Base-by-base conservation (phyloP, 2,329 filamentous ascomycete species). In the Fusarium miscanthi region DNA sequence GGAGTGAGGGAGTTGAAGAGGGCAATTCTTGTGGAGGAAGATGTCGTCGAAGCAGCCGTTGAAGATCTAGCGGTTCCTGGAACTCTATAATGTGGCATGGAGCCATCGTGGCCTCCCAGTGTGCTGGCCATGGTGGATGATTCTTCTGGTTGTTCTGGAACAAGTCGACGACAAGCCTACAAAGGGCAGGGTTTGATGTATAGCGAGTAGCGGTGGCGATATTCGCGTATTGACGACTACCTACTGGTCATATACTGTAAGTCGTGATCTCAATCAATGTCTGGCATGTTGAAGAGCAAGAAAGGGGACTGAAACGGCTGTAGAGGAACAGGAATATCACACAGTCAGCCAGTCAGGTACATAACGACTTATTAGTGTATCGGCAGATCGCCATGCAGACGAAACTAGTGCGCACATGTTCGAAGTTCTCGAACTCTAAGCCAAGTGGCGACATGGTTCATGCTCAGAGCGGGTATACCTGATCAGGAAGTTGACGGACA, bases 1-100 rank as follows among this genome's bases (percentile, higher is more conserved):
- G 70, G 70, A 11, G 67, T 73, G 27, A 70, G 70, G 42, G 65
- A 63, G 46, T 69, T 69, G 43, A 69, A 70, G 17, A 70, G 70
- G 23, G 61, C 70, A 30, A 69, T 64, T 30, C 70, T 72, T 48
- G 65, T 66, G 30, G 59, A 70, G 48, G 70, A 69, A 27, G 65
- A 66, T 5, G 65, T 61, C 40, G 66, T 73, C 35, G 67, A 70
- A 21, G 66, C 67, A 25, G 66, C 66, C n/a, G 67, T 70, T 41
- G 67, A 70, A 25, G 66, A 70, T 13, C 67, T 56, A 21, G 67
- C 53, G 23, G 66, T 69, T 70, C 66, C 66, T 6, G 66, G 66
- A 41, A 40, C 46, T 52, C 65, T 69, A 63, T 46, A 63, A 10
- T 69, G 35, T 33, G 65, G 12, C 35, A 52, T 33, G 38, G 65